Evolutionary conservation across 371 early-diverging fungal genomes (phyloP), one percentile per base, ranked within the genome.

Genomic region (Conidiobolus incongruus): DNA sequence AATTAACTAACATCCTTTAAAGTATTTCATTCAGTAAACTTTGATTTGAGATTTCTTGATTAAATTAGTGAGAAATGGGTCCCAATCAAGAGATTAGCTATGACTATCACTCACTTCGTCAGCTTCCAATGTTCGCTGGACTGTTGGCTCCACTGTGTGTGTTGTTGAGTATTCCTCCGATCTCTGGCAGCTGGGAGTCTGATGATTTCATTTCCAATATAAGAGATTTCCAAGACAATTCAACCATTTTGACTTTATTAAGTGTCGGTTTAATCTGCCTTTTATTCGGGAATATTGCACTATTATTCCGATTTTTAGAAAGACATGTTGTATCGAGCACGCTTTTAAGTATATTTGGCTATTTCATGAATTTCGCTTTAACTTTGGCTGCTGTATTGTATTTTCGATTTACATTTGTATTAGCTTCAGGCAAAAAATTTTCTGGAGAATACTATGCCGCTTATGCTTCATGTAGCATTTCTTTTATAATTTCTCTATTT

Each of bases 71-170:
- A n/a, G n/a, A n/a, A n/a, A n/a, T n/a, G n/a, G n/a, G n/a, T n/a
- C n/a, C n/a, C n/a, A n/a, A n/a, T n/a, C n/a, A n/a, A n/a, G n/a
- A n/a, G n/a, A n/a, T n/a, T n/a, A 26, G 26, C 8, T 26, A 26
- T 26, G 26, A 26, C 26, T 26, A 26, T 8, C 26, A 26, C 26
- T 26, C 26, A 3, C 26, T 26, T 8, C 26, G 26, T 26, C 26
- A 26, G 8, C 26, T 44, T 6, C 44, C 44, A 13, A 44, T 35
- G 34, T 21, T 44, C 11, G 44, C 35, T 6, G 44, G 44, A 5
- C 20, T 33, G 4, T 11, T 44, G 2, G 7, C 19, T 11, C 44
- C 44, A 6, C 7, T 44, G 1, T 44, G 33, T 13, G 32, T 44
- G 1, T 12, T 44, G 8, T 19, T 44, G n/a, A 20, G 21, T 21